These are phyloP conservation scores for Cytospora leucostoma DNA, from an alignment of 2,329 filamentous ascomycete genomes.

Conservation along the genomic window DNA sequence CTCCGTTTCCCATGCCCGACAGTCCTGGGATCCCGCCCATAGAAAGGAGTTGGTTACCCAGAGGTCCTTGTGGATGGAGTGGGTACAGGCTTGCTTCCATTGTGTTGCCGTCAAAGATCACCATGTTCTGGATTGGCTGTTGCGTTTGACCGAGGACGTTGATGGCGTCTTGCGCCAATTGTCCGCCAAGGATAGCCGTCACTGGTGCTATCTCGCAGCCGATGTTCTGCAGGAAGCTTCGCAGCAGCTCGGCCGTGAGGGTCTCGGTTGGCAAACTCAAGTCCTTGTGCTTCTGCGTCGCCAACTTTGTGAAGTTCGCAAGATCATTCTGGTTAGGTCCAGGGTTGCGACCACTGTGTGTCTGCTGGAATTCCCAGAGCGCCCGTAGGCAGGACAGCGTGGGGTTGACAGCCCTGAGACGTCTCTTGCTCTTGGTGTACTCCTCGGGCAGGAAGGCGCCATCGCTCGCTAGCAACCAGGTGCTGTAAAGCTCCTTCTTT, in stretches of 20 bases:
- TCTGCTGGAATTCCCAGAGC: constrained; percentile 81
- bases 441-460: constrained; percentile 71
- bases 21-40: constrained; percentile 20
- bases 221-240: constrained; percentile 84
- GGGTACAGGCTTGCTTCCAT: constrained; percentile 80
- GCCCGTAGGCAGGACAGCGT: constrained; percentile 84
- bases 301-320: constrained; percentile 73
- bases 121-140: constrained; percentile 93
- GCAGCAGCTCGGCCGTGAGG: constrained; percentile 70
- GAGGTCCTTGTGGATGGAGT: constrained; percentile 68
- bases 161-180: constrained; percentile 94
- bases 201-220: constrained; percentile 83
- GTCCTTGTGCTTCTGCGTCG: constrained; percentile 75
- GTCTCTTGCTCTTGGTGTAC: constrained; percentile 67
- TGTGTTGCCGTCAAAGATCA: constrained; percentile 84
- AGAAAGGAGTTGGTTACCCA: constrained; percentile 51
- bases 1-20: constrained; percentile 19
- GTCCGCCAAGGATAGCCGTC: constrained; percentile 83
- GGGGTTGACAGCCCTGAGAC: constrained; percentile 76
- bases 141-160: constrained; percentile 89
- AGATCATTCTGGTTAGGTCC: constrained; percentile 64
- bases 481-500: constrained; percentile 88
- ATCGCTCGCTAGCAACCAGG: constrained; percentile 80
- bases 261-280: constrained; percentile 70
- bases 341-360: constrained; percentile 56